Evolutionary conservation across 176 grass and related monocot genomes (phyloP), one percentile per base, ranked within the genome.

Genomic region (Raddia distichophylla): DNA sequence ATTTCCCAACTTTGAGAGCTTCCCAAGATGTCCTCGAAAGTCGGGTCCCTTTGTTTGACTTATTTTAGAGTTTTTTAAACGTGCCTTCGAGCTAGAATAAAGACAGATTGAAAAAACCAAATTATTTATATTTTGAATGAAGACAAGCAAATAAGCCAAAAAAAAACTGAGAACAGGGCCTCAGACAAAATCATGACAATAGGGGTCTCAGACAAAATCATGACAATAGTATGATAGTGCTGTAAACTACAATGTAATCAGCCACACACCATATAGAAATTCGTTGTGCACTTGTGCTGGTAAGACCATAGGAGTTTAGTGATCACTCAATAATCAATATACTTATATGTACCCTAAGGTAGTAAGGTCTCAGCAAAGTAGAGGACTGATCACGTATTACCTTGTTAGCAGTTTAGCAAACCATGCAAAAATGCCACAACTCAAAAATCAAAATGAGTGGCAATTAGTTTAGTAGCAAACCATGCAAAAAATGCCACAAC

Each of bases 201-300:
- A 67, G 3, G 27, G 27, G 27, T 1, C 27, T 27, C 12, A 27
- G 32, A 84, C 35, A 69, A 49, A 22, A 74, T 22, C 13, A 48
- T 84, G 45, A 80, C 3, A 69, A 80, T 51, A 67, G 3, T 54
- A 37, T 3, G 6, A 32, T 62, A 60, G 14, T 79, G 51, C 67
- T 10, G 14, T 62, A 77, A 79, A 73, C n/a, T 60, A 34, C 42
- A 44, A 60, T 57, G 40, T 5, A 79, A 87, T 20, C 52, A 75
- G 52, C 8, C 64, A 54, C 40, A 40, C 54, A 37, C 9, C 1
- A 19, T 16, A 73, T 54, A 19, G 84, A 72, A 42, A 59, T 59
- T 58, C 15, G 52, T 17, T n/a, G n/a, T n/a, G n/a, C n/a, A n/a
- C n/a, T n/a, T 70, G 14, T 42, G n/a, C 37, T 17, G 13, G 0